Percentiles rank a stretch among this genome's conserved stretches.
These are phyloP conservation scores for Beauveria caledonica DNA, from an alignment of 2,329 filamentous ascomycete genomes.

Conservation along the genomic window DNA sequence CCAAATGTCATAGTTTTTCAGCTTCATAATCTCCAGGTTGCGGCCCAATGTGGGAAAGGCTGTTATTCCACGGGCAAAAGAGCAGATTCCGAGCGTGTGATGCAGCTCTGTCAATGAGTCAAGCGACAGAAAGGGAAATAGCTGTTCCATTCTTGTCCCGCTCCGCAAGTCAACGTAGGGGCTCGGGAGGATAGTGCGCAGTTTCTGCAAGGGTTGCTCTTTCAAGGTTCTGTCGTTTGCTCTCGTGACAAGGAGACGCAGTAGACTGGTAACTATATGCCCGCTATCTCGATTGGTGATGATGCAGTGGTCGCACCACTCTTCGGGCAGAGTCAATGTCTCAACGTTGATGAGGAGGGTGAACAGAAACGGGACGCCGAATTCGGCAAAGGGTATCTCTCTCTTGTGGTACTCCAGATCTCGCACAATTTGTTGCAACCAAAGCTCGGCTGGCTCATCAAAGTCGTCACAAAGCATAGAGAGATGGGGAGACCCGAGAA, in stretches of 20 bases:
- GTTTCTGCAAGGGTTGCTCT: not conserved
- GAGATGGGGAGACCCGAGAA: not conserved
- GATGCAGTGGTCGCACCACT: not conserved
- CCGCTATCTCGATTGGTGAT: not conserved
- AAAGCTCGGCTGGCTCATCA: not conserved
- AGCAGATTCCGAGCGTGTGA: not conserved
- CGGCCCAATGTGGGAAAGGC: not conserved
- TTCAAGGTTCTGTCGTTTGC: not conserved
- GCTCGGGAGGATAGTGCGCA: not conserved
- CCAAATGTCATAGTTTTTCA: not conserved
- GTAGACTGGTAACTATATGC: not conserved
- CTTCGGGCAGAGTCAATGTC: not conserved
- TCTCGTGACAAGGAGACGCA: not conserved
- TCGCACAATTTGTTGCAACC: not conserved
- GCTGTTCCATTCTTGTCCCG: not conserved
- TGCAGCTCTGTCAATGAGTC: not conserved
- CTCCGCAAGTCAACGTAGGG: not conserved
- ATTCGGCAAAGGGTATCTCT: not conserved
- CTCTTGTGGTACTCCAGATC: not conserved
- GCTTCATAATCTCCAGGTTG: not conserved
- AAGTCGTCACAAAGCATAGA: not conserved
- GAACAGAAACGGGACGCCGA: not conserved
- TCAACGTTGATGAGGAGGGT: constrained; percentile 4
- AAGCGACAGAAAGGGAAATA: constrained; percentile 6
- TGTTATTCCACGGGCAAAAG: not conserved